Evolutionary conservation across 208 protist species (phyloP).

Genomic region (Crithidia thermophila): DNA sequence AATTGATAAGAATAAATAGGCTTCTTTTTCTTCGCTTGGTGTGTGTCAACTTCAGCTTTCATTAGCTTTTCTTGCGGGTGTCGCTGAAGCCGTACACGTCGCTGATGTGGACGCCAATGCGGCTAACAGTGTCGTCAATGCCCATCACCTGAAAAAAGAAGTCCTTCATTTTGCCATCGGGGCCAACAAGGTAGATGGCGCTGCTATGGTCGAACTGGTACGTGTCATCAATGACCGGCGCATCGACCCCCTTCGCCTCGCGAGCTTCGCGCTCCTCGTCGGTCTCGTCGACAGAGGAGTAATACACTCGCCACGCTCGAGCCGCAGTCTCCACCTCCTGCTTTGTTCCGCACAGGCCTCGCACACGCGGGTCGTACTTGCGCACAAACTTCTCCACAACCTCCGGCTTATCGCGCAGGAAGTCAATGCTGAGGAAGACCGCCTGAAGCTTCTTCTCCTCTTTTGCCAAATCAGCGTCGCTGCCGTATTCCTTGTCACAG

Average conservation of each 20-base stretch:
- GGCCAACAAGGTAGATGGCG: slow-evolving; percentile 83
- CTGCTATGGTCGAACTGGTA: slow-evolving; percentile 91
- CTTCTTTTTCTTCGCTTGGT: slow-evolving; percentile 9
- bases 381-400: slow-evolving; percentile 69
- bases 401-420: slow-evolving; percentile 70
- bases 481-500: slow-evolving; percentile 48
- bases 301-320: slow-evolving; percentile 79
- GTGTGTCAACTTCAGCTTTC: no score
- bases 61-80: slow-evolving; percentile 40
- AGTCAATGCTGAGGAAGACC: slow-evolving; percentile 83
- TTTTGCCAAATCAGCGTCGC: slow-evolving; percentile 28
- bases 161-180: slow-evolving; percentile 89
- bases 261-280: slow-evolving; percentile 66
- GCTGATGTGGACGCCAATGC: slow-evolving; percentile 67
- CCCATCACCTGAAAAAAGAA: slow-evolving; percentile 91
- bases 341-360: slow-evolving; percentile 59
- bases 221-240: slow-evolving; percentile 65
- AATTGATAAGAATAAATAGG: slow-evolving; percentile 13
- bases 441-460: slow-evolving; percentile 62
- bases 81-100: slow-evolving; percentile 85
- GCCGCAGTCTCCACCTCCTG: slow-evolving; percentile 63
- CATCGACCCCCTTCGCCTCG: slow-evolving; percentile 60
- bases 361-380: slow-evolving; percentile 62
- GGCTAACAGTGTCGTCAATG: slow-evolving; percentile 53
- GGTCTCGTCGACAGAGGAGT: slow-evolving; percentile 82